Evolutionary conservation across 2,329 filamentous ascomycete genomes (phyloP), one percentile per base, ranked within the genome.

Genomic region (Blastomyces gilchristii): DNA sequence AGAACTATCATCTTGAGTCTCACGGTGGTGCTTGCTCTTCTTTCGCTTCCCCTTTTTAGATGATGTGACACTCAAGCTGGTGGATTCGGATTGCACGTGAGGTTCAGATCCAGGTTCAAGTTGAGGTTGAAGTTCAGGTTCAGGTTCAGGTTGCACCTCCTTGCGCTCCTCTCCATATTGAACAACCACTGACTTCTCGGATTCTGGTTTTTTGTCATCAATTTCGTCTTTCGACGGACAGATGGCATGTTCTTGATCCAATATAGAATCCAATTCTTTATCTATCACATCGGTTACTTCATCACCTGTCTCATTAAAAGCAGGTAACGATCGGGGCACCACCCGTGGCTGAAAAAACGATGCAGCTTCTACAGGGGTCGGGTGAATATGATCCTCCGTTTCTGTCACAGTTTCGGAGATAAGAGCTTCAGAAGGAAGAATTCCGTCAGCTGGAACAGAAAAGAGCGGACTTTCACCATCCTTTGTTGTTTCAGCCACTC

Each of bases 1-100:
- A 59, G 58, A 2, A 3, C 2, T 12, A 11, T 49, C 16, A 4
- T 59, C 43, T 3, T 34, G 22, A 12, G 39, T 16, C 22, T 41
- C 58, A 16, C 43, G 16, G 14, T 9, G 34, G 28, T 59, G 49
- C 43, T 59, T 59, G 28, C 37, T 59, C 22, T 45, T 45, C 25
- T 59, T 59, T 50, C 37, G 37, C 58, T 50, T 49, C 7, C 25
- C 58, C 43, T 49, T 59, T 49, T 59, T 37, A 2, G 58, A 11
- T 49, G 58, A 49, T 16, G 16, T 34, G 16, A n/a, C 7, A 28
- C 14, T 59, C 58, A 43, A 59, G 16, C 28, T 28, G 28, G 22
- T 16, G 58, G 43, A 16, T 22, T 49, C 41, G 12, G 16, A n/a
- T 9, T 59, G 22, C n/a, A 41, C 8, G 9, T 22, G 7, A 28